These are phyloP conservation scores for Rubia yunnanensis DNA, from an alignment of 257 asterid genomes.

Conservation along the genomic window DNA sequence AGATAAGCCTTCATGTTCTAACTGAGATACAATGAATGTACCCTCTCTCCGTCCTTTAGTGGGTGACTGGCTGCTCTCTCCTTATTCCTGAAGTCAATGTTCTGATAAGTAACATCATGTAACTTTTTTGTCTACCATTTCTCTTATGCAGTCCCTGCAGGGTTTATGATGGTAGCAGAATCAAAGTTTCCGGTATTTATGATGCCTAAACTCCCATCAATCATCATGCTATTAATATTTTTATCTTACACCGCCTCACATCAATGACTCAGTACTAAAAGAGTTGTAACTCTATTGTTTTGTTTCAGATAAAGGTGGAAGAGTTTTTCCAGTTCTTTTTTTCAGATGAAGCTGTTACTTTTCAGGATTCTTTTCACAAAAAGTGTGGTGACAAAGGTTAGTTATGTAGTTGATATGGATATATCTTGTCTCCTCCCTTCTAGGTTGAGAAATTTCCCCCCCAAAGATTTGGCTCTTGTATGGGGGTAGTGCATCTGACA, in stretches of 20 bases:
- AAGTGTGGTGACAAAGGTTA: conserved; percentile 98
- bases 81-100: not conserved
- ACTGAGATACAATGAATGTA: not conserved
- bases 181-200: conserved; percentile 68
- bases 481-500: not conserved
- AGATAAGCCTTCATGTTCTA: not conserved
- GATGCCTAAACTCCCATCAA: not conserved
- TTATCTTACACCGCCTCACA: not conserved
- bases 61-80: not conserved
- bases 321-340: conserved; percentile 71
- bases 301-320: conserved; percentile 53
- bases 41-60: not conserved
- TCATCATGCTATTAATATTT: conserved; percentile 1
- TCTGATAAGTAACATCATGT: not conserved
- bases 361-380: conserved; percentile 62
- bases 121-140: not conserved
- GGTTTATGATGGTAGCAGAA: conserved; percentile 67
- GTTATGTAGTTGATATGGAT: conserved; percentile 21
- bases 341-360: conserved; percentile 55
- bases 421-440: not conserved
- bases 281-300: conserved; percentile 1
- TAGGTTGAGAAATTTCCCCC: not conserved
- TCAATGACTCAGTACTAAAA: not conserved
- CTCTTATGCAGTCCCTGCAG: conserved; percentile 65
- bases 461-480: not conserved